These are phyloP conservation scores for Coemansia sp. DNA, from an alignment of 192 early-diverging fungal genomes.

Conservation along the genomic window DNA sequence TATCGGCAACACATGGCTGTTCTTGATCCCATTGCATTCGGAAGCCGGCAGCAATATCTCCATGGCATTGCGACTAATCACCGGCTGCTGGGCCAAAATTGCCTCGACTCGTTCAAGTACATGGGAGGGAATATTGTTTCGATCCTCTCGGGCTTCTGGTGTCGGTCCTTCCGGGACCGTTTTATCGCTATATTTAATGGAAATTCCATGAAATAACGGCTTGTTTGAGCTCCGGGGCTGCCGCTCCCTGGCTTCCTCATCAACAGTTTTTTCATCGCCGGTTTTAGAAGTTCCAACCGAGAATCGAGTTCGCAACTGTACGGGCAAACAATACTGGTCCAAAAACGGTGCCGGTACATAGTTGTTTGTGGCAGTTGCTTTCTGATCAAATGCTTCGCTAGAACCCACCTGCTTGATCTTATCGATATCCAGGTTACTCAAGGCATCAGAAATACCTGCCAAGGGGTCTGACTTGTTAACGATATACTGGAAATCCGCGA, in stretches of 20 bases:
- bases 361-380: background rate
- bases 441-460: background rate
- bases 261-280: background rate
- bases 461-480: constrained; percentile 29
- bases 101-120: constrained; percentile 13
- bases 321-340: constrained; percentile 34
- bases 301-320: constrained; percentile 10
- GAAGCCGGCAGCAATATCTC: constrained; percentile 20
- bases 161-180: constrained; percentile 17
- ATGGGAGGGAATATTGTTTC: constrained; percentile 10
- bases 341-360: constrained; percentile 48
- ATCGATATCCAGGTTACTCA: constrained; percentile 23
- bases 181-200: constrained; percentile 11
- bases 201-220: constrained; percentile 13
- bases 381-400: constrained; percentile 19
- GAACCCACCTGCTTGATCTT: constrained; percentile 21
- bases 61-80: constrained; percentile 43
- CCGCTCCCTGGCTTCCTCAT: background rate
- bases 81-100: constrained; percentile 30
- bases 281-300: background rate
- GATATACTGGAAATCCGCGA: constrained; percentile 46
- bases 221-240: background rate
- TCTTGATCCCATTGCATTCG: constrained; percentile 14
- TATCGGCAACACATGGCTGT: constrained; percentile 19
- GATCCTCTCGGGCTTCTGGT: constrained; percentile 10